A percentile compares a stretch with the other conserved stretches of the same genome.
Conservation (phyloP, 495 filamentous ascomycete genomes). For the Xylaria flabelliformis region DNA sequence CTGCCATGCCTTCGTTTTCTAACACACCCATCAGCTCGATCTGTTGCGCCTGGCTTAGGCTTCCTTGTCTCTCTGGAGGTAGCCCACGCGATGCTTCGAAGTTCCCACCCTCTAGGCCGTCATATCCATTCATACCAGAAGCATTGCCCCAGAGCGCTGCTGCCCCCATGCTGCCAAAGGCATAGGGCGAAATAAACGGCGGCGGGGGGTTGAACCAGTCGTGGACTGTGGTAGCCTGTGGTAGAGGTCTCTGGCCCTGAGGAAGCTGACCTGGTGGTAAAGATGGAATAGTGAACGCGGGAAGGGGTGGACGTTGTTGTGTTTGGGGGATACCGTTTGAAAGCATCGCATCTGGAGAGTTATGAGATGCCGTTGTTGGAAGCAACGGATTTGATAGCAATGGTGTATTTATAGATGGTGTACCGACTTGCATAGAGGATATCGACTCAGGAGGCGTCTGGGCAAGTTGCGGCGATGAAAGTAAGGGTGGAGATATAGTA, state of each 20-base stretch:
- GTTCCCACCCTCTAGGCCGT: slow-evolving; percentile 34
- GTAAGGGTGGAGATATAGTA: slow-evolving; percentile 36
- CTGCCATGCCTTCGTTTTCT: slow-evolving; percentile 67
- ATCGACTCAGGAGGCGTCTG: slow-evolving; percentile 37
- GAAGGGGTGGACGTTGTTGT: slow-evolving; percentile 34
- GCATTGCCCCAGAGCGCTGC: slow-evolving; percentile 52
- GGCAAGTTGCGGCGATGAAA: slow-evolving; percentile 34
- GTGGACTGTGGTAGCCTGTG: slow-evolving; percentile 41
- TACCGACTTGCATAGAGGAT: slow-evolving; percentile 30
- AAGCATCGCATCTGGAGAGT: slow-evolving; percentile 34
- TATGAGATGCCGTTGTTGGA: slow-evolving; percentile 34
- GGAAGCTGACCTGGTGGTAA: slow-evolving; percentile 39
- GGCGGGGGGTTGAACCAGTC: slow-evolving; percentile 59
- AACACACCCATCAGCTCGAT: slow-evolving; percentile 71
- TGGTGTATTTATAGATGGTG: slow-evolving; percentile 32
- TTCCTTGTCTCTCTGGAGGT: slow-evolving; percentile 59
- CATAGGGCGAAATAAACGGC: slow-evolving; percentile 57
- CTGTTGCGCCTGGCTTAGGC: slow-evolving; percentile 73
- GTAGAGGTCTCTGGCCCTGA: slow-evolving; percentile 47
- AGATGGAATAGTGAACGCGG: slow-evolving; percentile 49
- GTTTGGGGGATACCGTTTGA: slow-evolving; percentile 32
- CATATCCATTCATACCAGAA: slow-evolving; percentile 44
- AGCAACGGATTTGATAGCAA: slow-evolving; percentile 35
- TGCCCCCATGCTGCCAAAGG: slow-evolving; percentile 56
- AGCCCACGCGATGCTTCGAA: slow-evolving; percentile 39